Evolutionary conservation across 805 yeast species (phyloP).

Genomic region (Candida taoyuanica): DNA sequence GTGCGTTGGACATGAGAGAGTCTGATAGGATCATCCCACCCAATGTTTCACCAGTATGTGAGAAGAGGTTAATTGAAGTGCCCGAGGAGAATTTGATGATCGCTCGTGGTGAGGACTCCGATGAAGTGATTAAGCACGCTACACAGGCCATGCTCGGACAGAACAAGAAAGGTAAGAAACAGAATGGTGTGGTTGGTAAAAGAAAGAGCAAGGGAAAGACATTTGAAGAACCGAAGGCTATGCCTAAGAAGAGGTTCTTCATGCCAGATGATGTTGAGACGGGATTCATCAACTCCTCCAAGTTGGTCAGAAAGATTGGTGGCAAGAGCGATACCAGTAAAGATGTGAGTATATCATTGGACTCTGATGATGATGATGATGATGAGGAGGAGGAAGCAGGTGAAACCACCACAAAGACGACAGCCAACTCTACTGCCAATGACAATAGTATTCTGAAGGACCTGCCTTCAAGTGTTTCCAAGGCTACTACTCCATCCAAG

Average conservation of each 20-base stretch:
- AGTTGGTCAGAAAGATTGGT: conserved; percentile 35
- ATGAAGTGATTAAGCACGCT: conserved; percentile 63
- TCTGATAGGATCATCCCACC: conserved; percentile 70
- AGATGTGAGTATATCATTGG: conserved; percentile 13
- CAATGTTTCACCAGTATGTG: conserved; percentile 49
- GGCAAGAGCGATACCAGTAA: neutral
- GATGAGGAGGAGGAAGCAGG: too few species aligned
- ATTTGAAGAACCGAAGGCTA: conserved; percentile 14
- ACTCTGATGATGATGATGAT: conserved; percentile 15
- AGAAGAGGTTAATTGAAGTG: conserved; percentile 51
- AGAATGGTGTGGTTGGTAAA: neutral
- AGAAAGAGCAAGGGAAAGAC: conserved; percentile 13
- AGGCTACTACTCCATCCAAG: too few species aligned
- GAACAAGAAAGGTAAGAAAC: conserved; percentile 16
- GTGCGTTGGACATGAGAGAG: conserved; percentile 37
- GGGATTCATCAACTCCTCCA: conserved; percentile 54
- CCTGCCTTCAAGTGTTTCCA: too few species aligned
- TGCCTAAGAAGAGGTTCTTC: conserved; percentile 46
- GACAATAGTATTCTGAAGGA: too few species aligned
- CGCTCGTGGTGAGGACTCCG: conserved; percentile 52
- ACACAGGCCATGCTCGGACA: conserved; percentile 56
- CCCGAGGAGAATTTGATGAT: conserved; percentile 66
- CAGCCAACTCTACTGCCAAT: too few species aligned
- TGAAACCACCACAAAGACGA: neutral
- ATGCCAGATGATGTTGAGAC: conserved; percentile 71